Conservation (phyloP, 2,329 filamentous ascomycete genomes). For the Westerdykella sp. region DNA sequence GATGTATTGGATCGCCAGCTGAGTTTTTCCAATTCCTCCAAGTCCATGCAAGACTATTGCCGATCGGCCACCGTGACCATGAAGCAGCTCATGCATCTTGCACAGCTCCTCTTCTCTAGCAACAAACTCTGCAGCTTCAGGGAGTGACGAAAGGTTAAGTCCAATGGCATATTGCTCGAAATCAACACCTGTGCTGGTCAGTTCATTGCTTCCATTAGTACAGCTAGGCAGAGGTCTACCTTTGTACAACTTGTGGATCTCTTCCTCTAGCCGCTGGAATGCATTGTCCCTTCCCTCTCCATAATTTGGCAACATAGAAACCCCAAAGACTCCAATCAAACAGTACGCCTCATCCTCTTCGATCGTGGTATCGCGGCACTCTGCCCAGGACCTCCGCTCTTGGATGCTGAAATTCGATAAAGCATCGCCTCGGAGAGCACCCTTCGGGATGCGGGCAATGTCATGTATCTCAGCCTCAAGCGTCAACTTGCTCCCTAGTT, state of each 20-base stretch:
- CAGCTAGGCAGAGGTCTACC: conserved; percentile 9
- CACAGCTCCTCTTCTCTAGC: conserved; percentile 25
- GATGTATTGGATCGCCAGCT: conserved; percentile 37
- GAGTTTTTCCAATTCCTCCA: conserved; percentile 45
- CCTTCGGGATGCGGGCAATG: too few species aligned
- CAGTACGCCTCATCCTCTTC: conserved; percentile 17
- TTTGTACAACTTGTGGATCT: conserved; percentile 12
- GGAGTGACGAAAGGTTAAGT: too few species aligned
- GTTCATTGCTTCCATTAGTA: conserved; percentile 5
- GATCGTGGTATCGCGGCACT: conserved; percentile 12
- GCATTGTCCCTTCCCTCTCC: conserved; percentile 9
- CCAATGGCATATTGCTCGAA: conserved; percentile 4
- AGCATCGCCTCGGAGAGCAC: conserved; percentile 8
- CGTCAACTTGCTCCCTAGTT: too few species aligned
- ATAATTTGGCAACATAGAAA: conserved; percentile 11
- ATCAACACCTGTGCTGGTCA: conserved; percentile 10
- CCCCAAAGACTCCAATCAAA: conserved; percentile 15
- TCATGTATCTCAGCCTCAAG: too few species aligned
- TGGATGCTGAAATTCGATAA: conserved; percentile 10
- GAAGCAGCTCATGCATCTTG: conserved; percentile 22
- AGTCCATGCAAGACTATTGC: conserved; percentile 36
- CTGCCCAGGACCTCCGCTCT: conserved; percentile 16
- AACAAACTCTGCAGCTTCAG: conserved; percentile 27
- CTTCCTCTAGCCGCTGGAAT: conserved; percentile 9
- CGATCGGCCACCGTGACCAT: conserved; percentile 16